Evolutionary conservation across 1,139 yeast species (phyloP).

Genomic region (Hemisphaericaspora xylanilytica): DNA sequence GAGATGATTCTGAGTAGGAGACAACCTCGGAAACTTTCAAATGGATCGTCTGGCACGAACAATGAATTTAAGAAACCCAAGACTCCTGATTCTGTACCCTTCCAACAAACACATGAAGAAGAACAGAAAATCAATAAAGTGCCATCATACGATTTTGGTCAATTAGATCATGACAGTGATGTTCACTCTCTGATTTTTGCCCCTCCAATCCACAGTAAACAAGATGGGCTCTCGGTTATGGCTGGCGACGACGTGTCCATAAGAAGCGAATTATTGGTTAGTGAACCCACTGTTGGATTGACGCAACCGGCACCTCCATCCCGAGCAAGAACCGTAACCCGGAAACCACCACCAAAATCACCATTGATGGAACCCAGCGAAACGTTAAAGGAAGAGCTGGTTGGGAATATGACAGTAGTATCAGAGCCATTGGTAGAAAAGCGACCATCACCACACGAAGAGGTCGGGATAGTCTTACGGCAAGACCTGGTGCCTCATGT

Average conservation of each 20-base stretch:
- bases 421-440: too few relatives aligned
- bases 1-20: slow-evolving; percentile 66
- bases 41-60: slow-evolving; percentile 9
- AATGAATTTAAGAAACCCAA: slow-evolving; percentile 2
- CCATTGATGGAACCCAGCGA: slow-evolving; percentile 6
- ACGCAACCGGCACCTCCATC: slow-evolving; percentile 11
- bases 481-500: too few relatives aligned
- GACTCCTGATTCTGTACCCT: background rate
- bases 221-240: slow-evolving; percentile 3
- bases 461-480: too few relatives aligned
- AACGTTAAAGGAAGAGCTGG: slow-evolving; percentile 1
- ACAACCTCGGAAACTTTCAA: slow-evolving; percentile 27
- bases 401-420: too few relatives aligned
- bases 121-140: slow-evolving; percentile 1
- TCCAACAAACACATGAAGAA: background rate
- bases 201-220: background rate
- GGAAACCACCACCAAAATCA: slow-evolving; percentile 13
- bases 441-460: too few relatives aligned
- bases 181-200: background rate
- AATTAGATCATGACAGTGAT: slow-evolving; percentile 5
- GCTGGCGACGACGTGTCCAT: slow-evolving; percentile 8
- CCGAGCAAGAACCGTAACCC: slow-evolving; percentile 6
- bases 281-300: slow-evolving; percentile 15
- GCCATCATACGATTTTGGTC: slow-evolving; percentile 19
- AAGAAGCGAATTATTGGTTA: slow-evolving; percentile 10